These are phyloP conservation scores for Poronia punctata DNA, from an alignment of 495 filamentous ascomycete genomes.

Conservation along the genomic window DNA sequence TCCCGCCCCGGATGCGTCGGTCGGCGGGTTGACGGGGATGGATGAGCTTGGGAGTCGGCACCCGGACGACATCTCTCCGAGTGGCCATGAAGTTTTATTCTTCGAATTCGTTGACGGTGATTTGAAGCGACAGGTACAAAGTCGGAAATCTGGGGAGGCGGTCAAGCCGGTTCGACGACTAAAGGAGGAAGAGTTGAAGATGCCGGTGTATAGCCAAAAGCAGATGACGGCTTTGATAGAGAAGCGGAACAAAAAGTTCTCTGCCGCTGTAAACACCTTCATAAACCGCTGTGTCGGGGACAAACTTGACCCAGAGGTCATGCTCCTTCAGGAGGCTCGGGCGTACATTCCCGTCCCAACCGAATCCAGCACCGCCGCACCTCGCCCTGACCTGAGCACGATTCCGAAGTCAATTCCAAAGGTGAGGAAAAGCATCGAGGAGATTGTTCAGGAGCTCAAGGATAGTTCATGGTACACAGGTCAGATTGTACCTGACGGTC, in stretches of 20 bases:
- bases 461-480: slow-evolving; percentile 76
- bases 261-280: slow-evolving; percentile 68
- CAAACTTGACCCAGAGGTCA: slow-evolving; percentile 58
- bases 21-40: slow-evolving; percentile 41
- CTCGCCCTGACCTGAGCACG: slow-evolving; percentile 23
- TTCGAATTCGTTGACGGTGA: slow-evolving; percentile 94
- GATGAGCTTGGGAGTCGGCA: slow-evolving; percentile 28
- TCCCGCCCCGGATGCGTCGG: slow-evolving; percentile 41
- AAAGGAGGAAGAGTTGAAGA: slow-evolving; percentile 75
- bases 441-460: slow-evolving; percentile 82
- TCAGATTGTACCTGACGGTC: slow-evolving; percentile 91
- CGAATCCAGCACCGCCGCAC: slow-evolving; percentile 18
- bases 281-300: slow-evolving; percentile 64
- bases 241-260: slow-evolving; percentile 83
- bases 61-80: slow-evolving; percentile 26
- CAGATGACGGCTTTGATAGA: slow-evolving; percentile 88
- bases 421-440: slow-evolving; percentile 72
- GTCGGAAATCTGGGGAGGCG: slow-evolving; percentile 64
- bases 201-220: slow-evolving; percentile 90
- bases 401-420: slow-evolving; percentile 68
- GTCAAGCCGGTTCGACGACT: slow-evolving; percentile 55
- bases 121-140: slow-evolving; percentile 68
- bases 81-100: slow-evolving; percentile 60
- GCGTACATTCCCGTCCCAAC: slow-evolving; percentile 39
- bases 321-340: slow-evolving; percentile 49